A percentile compares a stretch with the other conserved stretches of the same genome.
Evolutionary conservation across 2,329 filamentous ascomycete species (phyloP).

Genomic region (Dactylella cylindrospora): DNA sequence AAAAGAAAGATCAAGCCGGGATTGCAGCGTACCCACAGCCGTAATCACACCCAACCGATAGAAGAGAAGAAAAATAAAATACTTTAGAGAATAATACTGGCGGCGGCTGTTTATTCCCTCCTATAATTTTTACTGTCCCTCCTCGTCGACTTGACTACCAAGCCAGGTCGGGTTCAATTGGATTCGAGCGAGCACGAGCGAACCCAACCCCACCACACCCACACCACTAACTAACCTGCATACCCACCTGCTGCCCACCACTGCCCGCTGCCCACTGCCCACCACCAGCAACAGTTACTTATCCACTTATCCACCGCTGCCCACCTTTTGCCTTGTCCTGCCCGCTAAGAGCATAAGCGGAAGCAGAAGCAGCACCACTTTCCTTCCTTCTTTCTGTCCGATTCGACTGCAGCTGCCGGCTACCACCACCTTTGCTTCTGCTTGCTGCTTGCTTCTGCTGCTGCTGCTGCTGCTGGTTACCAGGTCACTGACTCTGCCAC

Average conservation of each 20-base stretch:
- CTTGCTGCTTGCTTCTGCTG: conserved; percentile 7
- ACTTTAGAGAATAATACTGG: conserved; percentile 4
- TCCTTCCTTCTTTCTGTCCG: background rate
- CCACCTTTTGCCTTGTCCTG: background rate
- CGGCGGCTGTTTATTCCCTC: no score
- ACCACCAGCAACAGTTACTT: no score
- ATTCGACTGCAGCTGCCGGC: background rate
- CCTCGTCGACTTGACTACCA: no score
- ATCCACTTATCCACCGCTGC: background rate
- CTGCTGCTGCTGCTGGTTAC: conserved; percentile 3
- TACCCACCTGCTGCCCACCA: conserved; percentile 5
- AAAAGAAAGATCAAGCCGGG: background rate
- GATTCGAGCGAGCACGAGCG: conserved; percentile 8
- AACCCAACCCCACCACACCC: conserved; percentile 21
- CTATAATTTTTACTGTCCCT: no score
- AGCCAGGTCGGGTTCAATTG: background rate
- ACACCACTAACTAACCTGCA: no score
- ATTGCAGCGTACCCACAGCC: no score
- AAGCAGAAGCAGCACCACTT: background rate
- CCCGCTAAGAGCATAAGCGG: no score
- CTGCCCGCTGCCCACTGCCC: background rate
- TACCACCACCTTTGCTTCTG: background rate
- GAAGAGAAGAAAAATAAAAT: background rate
- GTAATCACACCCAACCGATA: background rate
- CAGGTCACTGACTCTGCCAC: no score